phyloP scores from a whole-genome alignment of 257 asterid genomes.

The Knoxia roxburghii region DNA sequence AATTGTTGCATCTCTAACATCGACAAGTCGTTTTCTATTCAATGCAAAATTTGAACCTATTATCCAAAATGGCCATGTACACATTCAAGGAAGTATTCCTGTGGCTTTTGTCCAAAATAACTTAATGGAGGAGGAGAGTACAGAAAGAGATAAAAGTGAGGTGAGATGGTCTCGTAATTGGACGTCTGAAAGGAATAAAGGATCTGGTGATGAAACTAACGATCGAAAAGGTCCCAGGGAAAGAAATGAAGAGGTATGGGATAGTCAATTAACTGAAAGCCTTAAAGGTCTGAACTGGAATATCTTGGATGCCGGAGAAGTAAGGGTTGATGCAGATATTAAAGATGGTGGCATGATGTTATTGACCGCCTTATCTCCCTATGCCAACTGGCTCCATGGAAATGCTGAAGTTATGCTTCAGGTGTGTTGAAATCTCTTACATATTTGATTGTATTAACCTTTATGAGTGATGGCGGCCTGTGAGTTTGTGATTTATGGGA shows the following conservation, averaged over 20 bases:
- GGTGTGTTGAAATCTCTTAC: slow-evolving; percentile 38
- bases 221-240: slow-evolving; percentile 74
- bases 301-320: slow-evolving; percentile 90
- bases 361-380: slow-evolving; percentile 92
- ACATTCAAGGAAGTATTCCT: slow-evolving; percentile 94
- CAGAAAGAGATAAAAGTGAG: slow-evolving; percentile 62
- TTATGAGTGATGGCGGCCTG: neutral
- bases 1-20: slow-evolving; percentile 93
- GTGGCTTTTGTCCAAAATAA: slow-evolving; percentile 62
- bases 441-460: neutral
- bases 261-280: slow-evolving; percentile 80
- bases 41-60: slow-evolving; percentile 93
- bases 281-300: slow-evolving; percentile 95
- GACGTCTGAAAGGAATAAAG: slow-evolving; percentile 61
- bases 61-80: slow-evolving; percentile 85
- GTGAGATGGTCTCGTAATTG: slow-evolving; percentile 66
- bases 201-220: slow-evolving; percentile 52
- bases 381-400: slow-evolving; percentile 98
- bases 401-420: slow-evolving; percentile 96
- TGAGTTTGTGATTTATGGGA: slow-evolving; percentile 1
- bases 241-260: slow-evolving; percentile 87
- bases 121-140: slow-evolving; percentile 57
- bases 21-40: slow-evolving; percentile 80
- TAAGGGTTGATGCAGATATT: slow-evolving; percentile 92
- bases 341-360: slow-evolving; percentile 99